Base-by-base conservation (phyloP, 768 basidiomycete species). In the Lactarius hengduanensis region DNA sequence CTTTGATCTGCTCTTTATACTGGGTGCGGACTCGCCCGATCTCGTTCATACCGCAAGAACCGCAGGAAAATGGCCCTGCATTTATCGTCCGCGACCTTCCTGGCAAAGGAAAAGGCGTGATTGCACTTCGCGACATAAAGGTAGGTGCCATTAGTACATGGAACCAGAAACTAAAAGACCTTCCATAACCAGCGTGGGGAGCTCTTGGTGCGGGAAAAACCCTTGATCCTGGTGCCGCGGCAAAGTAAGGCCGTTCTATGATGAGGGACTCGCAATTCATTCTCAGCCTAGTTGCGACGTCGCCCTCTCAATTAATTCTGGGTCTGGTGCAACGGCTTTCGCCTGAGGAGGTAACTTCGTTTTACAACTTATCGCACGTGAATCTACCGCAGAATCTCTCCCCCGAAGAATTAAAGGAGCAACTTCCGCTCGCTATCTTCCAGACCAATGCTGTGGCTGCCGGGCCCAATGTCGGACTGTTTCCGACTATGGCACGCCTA, bases 391-490 rank as follows among this genome's bases (percentile, higher is more conserved):
- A 75, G 43, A 68, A 77, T 36, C 66, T 82, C 36, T 57, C 80
- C 77, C 28, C 76, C 66, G 68, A 74, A 70, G 57, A 76, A 78
- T 68, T 75, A 72, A 43, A 41, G 20, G 78, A 80, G 20, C 77
- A 82, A 71, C 75, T 86, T n/a, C 84, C 84, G 0, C 75, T 90
- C 20, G 85, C 86, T 0, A 88, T 86, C 64, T 85, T 88, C 72
- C 81, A 86, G 73, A 89, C 88, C 3, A 90, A 89, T 70, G 85
- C 84, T 1, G 84, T 88, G 8, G 76, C 81, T 3, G 82, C 86
- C 4, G 85, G 84, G 1, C 75, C 78, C 1, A 66, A 75, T 22
- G 83, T 83, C 3, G 88, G 86, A 0, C 78, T 90, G n/a, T 89
- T 89, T 73, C 87, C 87, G n/a, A 77, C 73, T 26, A 87, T 85